These are phyloP conservation scores for Vanrija humicola DNA, from an alignment of 1,284 basidiomycete species.

Conservation along the genomic window DNA sequence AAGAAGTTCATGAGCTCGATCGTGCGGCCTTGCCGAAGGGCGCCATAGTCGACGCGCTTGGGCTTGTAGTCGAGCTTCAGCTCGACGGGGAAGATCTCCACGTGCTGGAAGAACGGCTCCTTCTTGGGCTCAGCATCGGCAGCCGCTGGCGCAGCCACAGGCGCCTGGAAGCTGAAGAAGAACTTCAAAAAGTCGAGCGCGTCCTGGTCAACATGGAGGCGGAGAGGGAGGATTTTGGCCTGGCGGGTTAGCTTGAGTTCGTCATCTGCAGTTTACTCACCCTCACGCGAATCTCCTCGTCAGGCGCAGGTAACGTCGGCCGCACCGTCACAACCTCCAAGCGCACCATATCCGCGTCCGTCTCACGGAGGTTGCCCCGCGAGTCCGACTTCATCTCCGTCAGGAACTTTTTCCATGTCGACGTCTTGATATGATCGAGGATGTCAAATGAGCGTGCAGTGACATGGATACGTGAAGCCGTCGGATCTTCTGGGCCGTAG, in stretches of 20 bases:
- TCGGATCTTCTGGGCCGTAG: constrained; percentile 56
- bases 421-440: constrained; percentile 94
- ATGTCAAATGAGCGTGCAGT: constrained; percentile 76
- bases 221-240: constrained; percentile 82
- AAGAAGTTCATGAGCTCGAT: constrained; percentile 99
- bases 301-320: constrained; percentile 57
- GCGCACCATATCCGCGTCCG: constrained; percentile 87
- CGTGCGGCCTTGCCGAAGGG: constrained; percentile 83
- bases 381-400: constrained; percentile 77
- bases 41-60: constrained; percentile 88
- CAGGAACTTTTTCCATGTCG: constrained; percentile 96
- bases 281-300: constrained; percentile 75
- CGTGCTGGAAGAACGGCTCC: constrained; percentile 49
- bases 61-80: constrained; percentile 98
- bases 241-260: constrained; percentile 39
- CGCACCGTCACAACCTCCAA: constrained; percentile 71
- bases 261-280: constrained; percentile 52
- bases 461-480: constrained; percentile 63
- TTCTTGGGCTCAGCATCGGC: constrained; percentile 37
- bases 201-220: constrained; percentile 95
- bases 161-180: constrained; percentile 85
- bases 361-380: constrained; percentile 78
- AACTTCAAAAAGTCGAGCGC: constrained; percentile 96
- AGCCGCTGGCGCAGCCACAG: constrained; percentile 37
- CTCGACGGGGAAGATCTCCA: constrained; percentile 59